A percentile compares a stretch with the other conserved stretches of the same genome.
Conservation (phyloP, 2,329 filamentous ascomycete species). For the Sclerotinia spermophila region DNA sequence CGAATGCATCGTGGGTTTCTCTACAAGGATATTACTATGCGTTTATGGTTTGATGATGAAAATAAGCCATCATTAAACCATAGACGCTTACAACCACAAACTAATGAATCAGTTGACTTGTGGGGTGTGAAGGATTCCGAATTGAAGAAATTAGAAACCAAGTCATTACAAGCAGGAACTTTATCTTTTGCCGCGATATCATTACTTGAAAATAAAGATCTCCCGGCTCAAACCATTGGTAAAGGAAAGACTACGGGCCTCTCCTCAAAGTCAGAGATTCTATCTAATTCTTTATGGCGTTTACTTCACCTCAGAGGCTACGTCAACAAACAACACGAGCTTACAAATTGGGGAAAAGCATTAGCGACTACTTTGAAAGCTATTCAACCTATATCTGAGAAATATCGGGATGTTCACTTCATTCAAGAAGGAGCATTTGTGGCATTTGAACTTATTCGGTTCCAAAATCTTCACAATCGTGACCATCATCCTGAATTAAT, state of each 20-base stretch:
- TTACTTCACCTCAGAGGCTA: constrained; percentile 89
- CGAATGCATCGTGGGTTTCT: constrained; percentile 80
- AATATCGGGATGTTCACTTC: constrained; percentile 41
- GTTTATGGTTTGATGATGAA: constrained; percentile 77
- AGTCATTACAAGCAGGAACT: constrained; percentile 42
- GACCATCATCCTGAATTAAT: constrained; percentile 54
- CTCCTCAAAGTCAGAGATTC: constrained; percentile 65
- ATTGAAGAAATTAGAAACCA: constrained; percentile 43
- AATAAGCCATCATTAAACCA: constrained; percentile 67
- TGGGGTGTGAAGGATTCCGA: constrained; percentile 71
- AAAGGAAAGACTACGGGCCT: constrained; percentile 35
- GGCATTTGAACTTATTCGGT: constrained; percentile 78
- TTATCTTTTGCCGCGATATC: constrained; percentile 61
- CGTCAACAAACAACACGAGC: constrained; percentile 69
- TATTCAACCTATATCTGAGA: constrained; percentile 52
- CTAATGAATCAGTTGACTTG: constrained; percentile 47
- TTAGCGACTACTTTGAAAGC: constrained; percentile 65
- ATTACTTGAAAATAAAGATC: constrained; percentile 61
- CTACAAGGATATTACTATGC: constrained; percentile 71
- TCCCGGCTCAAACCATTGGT: constrained; percentile 63
- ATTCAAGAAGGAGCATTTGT: constrained; percentile 77
- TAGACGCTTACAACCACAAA: constrained; percentile 47
- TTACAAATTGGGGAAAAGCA: constrained; percentile 81
- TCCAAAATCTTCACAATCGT: constrained; percentile 72
- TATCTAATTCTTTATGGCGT: constrained; percentile 75